Evolutionary conservation across 1,284 basidiomycete genomes (phyloP), one percentile per base, ranked within the genome.

Genomic region (Apiotrichum domesticum): DNA sequence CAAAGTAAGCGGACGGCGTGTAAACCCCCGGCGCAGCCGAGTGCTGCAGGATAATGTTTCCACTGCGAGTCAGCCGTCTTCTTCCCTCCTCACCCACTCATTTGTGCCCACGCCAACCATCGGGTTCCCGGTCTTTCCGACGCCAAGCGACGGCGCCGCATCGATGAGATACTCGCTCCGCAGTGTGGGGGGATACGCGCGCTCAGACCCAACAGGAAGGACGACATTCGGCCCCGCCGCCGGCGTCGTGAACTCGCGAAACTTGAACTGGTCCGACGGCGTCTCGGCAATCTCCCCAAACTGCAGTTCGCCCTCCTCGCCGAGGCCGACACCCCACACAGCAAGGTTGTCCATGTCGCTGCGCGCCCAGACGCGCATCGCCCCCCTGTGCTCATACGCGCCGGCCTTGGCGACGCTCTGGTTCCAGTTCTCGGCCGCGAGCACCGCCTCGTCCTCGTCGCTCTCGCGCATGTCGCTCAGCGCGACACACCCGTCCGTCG

Each of bases 401-500:
- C 66, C 69, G 0, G 71, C 67, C 8, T 63, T 63, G 3, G 76
- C 77, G 21, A 79, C 64, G 46, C 69, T 73, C 47, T 73, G 69
- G 35, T 73, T 72, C 67, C 69, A 77, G 58, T 73, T 77, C 56
- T 76, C 76, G 6, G 70, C 71, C 3, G 70, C 65, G 5, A 76
- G 64, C 0, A 79, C 70, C 0, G 78, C 77, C 55, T 80, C 78
- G 46, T 81, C 79, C 56, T 80, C 79, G 64, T 80, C 79, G 7
- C 66, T 56, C 54, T 79, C 74, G 52, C 73, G 71, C 14, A 74
- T 63, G 62, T 79, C 72, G 34, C 71, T 72, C 14, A 79, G 69
- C 4, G 74, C 77, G 10, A 79, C 65, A 2, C 79, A 69, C 1
- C 80, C 80, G 60, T 81, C 80, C 34, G 79, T 78, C 4, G 77